phyloP scores from a whole-genome alignment of 2,329 filamentous ascomycete species.

The Pezicula rhizophila region DNA sequence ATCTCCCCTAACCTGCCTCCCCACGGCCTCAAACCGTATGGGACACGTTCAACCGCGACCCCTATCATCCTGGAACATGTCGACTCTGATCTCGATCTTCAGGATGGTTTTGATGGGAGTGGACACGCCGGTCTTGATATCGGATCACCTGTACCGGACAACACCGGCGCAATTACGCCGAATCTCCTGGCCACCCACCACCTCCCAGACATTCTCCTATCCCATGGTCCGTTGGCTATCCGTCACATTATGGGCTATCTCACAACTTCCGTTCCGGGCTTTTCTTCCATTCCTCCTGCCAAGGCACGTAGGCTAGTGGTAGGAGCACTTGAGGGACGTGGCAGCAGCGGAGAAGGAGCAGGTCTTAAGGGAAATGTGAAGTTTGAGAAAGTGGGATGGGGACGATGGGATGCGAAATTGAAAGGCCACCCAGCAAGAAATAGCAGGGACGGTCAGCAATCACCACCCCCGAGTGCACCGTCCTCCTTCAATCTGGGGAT shows the following conservation, averaged over 20 bases:
- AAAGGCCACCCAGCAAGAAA: conserved; percentile 54
- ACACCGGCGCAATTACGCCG: conserved; percentile 76
- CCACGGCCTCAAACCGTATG: conserved; percentile 67
- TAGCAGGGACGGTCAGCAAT: conserved; percentile 29
- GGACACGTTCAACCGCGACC: conserved; percentile 28
- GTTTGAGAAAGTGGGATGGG: conserved; percentile 97
- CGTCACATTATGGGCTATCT: conserved; percentile 93
- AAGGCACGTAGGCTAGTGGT: conserved; percentile 90
- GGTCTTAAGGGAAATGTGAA: conserved; percentile 64
- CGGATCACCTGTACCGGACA: conserved; percentile 48
- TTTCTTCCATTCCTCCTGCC: conserved; percentile 78
- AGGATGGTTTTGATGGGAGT: conserved; percentile 54
- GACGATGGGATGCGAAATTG: conserved; percentile 82
- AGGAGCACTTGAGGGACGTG: conserved; percentile 79
- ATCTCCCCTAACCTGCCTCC: conserved; percentile 84
- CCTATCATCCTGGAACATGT: conserved; percentile 50
- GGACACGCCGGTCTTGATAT: conserved; percentile 17
- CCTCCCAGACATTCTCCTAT: conserved; percentile 82
- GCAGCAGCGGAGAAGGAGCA: conserved; percentile 50
- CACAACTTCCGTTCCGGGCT: conserved; percentile 88
- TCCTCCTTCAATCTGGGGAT: conserved; percentile 44
- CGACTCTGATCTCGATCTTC: conserved; percentile 83
- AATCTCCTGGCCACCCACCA: conserved; percentile 82
- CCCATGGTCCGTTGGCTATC: conserved; percentile 86
- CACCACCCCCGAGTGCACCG: conserved; percentile 36